Percentiles rank a stretch among this genome's conserved stretches.
These are phyloP conservation scores for Rutstroemia sp. DNA, from an alignment of 2,329 filamentous ascomycete species.

Conservation along the genomic window DNA sequence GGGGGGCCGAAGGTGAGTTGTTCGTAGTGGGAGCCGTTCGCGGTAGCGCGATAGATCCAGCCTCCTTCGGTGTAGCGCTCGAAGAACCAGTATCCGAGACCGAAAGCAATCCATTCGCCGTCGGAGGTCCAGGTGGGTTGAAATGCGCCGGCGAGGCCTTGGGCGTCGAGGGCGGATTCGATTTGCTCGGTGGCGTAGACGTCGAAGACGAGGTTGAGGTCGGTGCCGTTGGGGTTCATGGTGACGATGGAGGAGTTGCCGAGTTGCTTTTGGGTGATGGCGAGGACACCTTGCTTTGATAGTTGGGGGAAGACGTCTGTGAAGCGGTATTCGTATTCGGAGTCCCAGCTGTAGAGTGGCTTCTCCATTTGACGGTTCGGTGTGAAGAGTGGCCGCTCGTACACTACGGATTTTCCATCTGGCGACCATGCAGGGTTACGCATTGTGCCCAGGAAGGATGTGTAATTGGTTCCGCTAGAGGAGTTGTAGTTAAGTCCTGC, in stretches of 20 bases:
- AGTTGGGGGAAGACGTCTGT: constrained; percentile 35
- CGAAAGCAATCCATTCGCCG: constrained; percentile 33
- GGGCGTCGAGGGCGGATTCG: constrained; percentile 2
- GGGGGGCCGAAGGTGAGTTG: constrained; percentile 29
- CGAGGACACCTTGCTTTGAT: constrained; percentile 23
- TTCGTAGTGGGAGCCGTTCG: constrained; percentile 20
- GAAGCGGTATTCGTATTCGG: constrained; percentile 36
- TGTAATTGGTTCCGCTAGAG: background rate
- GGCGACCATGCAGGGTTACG: constrained; percentile 19
- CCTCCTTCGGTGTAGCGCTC: constrained; percentile 22
- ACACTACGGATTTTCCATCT: constrained; percentile 18
- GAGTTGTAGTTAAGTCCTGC: constrained; percentile 19
- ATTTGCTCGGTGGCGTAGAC: background rate
- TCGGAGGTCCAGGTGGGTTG: constrained; percentile 34
- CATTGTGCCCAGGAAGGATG: constrained; percentile 9
- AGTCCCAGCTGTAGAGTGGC: constrained; percentile 33
- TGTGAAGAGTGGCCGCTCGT: constrained; percentile 24
- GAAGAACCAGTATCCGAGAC: constrained; percentile 35
- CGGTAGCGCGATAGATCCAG: constrained; percentile 14
- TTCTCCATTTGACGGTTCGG: constrained; percentile 31
- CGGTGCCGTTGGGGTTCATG: constrained; percentile 16
- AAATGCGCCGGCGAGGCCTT: constrained; percentile 33
- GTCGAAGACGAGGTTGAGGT: constrained; percentile 26
- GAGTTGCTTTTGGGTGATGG: constrained; percentile 34
- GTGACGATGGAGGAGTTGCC: constrained; percentile 34